phyloP scores from a whole-genome alignment of 2,329 filamentous ascomycete genomes.

The Neonectria ditissima region DNA sequence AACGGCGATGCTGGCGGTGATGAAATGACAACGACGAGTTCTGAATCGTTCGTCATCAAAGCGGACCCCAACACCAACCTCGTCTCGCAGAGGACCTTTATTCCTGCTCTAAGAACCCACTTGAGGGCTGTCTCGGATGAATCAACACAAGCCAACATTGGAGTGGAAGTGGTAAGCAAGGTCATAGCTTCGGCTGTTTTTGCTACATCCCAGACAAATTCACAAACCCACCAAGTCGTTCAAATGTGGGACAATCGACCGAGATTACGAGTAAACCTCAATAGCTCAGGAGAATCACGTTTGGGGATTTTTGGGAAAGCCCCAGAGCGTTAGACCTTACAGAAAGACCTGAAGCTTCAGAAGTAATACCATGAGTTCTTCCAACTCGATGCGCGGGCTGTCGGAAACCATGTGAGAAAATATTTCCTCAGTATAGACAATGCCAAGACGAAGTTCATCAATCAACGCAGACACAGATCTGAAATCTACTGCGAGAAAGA shows the following conservation, averaged over 20 bases:
- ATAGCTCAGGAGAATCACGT: background rate
- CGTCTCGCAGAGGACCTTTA: slow-evolving; percentile 11
- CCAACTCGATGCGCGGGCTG: no score
- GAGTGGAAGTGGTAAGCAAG: background rate
- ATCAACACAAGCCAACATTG: background rate
- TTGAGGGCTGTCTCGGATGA: no score
- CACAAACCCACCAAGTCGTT: background rate
- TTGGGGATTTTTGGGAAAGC: background rate
- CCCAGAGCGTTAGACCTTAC: no score
- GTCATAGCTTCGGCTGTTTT: background rate
- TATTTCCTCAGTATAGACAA: background rate
- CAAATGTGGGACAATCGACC: background rate
- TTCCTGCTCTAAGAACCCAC: background rate
- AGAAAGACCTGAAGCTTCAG: no score
- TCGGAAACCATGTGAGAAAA: no score
- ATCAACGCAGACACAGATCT: background rate
- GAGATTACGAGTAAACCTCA: background rate
- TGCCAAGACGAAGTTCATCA: background rate
- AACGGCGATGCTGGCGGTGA: no score
- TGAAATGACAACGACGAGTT: fast-evolving
- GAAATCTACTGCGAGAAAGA: no score
- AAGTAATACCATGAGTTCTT: no score
- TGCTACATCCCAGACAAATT: background rate
- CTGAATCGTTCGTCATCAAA: slow-evolving; percentile 12
- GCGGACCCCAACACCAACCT: slow-evolving; percentile 18